Evolutionary conservation across 2,329 filamentous ascomycete species (phyloP).

Genomic region (Talaromyces sp.): DNA sequence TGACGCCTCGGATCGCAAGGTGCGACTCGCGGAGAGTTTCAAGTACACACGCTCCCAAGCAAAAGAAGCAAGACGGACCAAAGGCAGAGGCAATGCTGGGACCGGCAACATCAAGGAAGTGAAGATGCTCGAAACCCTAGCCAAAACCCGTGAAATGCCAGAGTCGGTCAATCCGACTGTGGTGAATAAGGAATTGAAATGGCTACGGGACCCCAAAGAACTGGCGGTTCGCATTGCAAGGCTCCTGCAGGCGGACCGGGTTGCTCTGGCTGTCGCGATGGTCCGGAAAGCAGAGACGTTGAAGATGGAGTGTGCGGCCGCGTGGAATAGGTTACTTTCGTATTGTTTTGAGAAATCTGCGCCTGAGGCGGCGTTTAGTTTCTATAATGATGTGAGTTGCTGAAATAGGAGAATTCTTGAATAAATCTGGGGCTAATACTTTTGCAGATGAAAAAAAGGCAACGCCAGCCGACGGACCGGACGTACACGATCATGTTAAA

Average conservation of each 20-base stretch:
- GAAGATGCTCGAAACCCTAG: constrained; percentile 13
- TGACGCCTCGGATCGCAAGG: not conserved
- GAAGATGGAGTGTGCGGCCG: constrained; percentile 60
- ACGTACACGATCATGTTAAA: constrained; percentile 81
- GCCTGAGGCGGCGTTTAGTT: constrained; percentile 63
- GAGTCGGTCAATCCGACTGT: constrained; percentile 17
- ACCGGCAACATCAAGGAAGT: constrained; percentile 3
- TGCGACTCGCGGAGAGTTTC: not conserved
- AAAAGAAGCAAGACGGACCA: not conserved
- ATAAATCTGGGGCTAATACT: not conserved
- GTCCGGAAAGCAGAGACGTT: constrained; percentile 63
- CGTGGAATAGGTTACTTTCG: constrained; percentile 83
- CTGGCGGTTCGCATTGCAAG: constrained; percentile 63
- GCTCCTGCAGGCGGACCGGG: constrained; percentile 54
- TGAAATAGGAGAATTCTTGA: too few species aligned
- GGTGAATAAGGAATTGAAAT: constrained; percentile 54
- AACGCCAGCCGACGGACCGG: constrained; percentile 69
- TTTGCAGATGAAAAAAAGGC: constrained; percentile 86
- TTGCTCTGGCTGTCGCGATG: constrained; percentile 63
- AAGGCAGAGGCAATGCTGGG: not conserved
- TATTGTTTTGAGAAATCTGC: constrained; percentile 59
- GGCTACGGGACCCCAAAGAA: constrained; percentile 65
- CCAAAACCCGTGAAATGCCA: constrained; percentile 9
- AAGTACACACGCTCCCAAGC: not conserved
- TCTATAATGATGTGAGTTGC: constrained; percentile 73